Conservation (phyloP, 805 yeast genomes). For the Naumovozyma baii region DNA sequence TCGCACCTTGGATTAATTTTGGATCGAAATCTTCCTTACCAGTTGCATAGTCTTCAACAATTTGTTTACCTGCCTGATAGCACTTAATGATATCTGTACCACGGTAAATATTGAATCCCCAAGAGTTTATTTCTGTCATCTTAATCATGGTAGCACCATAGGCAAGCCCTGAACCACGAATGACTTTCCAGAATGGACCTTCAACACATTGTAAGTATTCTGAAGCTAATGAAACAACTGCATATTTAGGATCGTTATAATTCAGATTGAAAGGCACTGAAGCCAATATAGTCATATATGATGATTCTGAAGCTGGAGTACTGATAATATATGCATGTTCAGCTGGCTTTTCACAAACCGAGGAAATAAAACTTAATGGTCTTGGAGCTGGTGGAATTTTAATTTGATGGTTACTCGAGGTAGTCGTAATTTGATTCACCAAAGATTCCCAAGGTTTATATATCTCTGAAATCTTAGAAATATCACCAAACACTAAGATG, state of each 20-base stretch:
- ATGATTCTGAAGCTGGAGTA: slow-evolving; percentile 78
- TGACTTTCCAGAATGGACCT: slow-evolving; percentile 95
- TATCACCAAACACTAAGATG: slow-evolving; percentile 63
- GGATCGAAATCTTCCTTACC: slow-evolving; percentile 50
- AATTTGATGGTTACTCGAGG: slow-evolving; percentile 1
- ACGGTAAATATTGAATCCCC: slow-evolving; percentile 62
- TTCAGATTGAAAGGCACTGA: slow-evolving; percentile 39
- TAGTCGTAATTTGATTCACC: slow-evolving; percentile 9
- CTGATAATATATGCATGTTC: slow-evolving; percentile 51
- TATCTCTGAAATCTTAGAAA: slow-evolving; percentile 33
- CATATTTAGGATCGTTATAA: slow-evolving; percentile 49
- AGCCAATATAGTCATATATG: slow-evolving; percentile 54
- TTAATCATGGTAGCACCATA: slow-evolving; percentile 68
- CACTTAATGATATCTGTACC: slow-evolving; percentile 72
- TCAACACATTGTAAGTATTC: slow-evolving; percentile 79
- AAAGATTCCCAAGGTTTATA: slow-evolving; percentile 22
- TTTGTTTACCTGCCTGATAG: slow-evolving; percentile 50
- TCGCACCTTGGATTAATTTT: slow-evolving; percentile 57
- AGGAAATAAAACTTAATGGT: slow-evolving; percentile 44
- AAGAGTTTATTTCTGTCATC: slow-evolving; percentile 54
- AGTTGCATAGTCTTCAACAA: slow-evolving; percentile 49
- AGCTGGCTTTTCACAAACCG: slow-evolving; percentile 43
- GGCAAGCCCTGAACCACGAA: slow-evolving; percentile 89
- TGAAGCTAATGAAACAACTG: slow-evolving; percentile 60
- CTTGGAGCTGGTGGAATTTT: slow-evolving; percentile 39